phyloP scores from a whole-genome alignment of 2,329 filamentous ascomycete species.

The Exutisphaerella laricina region DNA sequence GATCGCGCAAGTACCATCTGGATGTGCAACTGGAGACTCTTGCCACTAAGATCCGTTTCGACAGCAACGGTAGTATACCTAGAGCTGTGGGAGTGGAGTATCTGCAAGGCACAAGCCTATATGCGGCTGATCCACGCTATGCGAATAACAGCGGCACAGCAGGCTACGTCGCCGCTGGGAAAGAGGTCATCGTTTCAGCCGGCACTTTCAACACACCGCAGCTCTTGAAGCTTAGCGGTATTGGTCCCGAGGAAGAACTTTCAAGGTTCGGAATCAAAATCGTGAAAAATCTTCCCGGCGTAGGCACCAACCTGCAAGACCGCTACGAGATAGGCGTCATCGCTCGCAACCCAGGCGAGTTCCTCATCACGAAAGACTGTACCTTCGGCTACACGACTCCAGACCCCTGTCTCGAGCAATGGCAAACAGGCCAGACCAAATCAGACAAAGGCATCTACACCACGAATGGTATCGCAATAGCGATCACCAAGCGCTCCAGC shows the following conservation, averaged over 20 bases:
- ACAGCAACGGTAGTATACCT: conserved; percentile 52
- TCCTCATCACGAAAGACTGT: conserved; percentile 36
- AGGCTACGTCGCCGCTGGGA: conserved; percentile 38
- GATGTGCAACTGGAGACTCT: conserved; percentile 56
- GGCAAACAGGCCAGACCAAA: conserved; percentile 35
- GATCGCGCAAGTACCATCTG: conserved; percentile 51
- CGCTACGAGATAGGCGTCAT: conserved; percentile 52
- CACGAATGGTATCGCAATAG: conserved; percentile 50
- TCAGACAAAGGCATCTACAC: conserved; percentile 39
- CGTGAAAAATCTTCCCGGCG: conserved; percentile 53
- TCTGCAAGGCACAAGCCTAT: conserved; percentile 36
- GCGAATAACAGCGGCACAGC: conserved; percentile 32
- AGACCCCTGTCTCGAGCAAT: conserved; percentile 44
- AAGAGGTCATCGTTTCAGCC: conserved; percentile 43
- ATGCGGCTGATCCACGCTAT: conserved; percentile 36
- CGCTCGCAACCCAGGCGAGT: conserved; percentile 38
- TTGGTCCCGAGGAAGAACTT: conserved; percentile 53
- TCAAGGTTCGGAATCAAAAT: conserved; percentile 48
- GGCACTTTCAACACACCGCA: conserved; percentile 61
- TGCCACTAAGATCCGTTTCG: conserved; percentile 60
- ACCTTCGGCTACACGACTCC: conserved; percentile 28
- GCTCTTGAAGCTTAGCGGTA: conserved; percentile 58
- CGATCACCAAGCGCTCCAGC: conserved; percentile 37
- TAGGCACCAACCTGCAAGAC: conserved; percentile 60
- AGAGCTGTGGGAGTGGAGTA: conserved; percentile 43